Evolutionary conservation across 2,329 filamentous ascomycete genomes (phyloP).

Genomic region (Penicillium sp.): DNA sequence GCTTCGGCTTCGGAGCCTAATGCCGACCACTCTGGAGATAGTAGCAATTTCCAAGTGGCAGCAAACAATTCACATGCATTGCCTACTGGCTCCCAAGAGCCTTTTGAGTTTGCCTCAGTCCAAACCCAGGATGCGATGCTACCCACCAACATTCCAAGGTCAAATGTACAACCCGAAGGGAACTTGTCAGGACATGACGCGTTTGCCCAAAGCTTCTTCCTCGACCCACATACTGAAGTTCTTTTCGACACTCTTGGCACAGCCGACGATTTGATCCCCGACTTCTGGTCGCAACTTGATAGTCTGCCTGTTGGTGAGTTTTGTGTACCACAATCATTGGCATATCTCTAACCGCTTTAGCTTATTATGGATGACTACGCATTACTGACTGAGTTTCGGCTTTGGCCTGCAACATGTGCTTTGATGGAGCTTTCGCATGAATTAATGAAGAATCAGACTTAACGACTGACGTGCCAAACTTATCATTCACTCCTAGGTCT

Average conservation of each 20-base stretch:
- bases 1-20: background rate
- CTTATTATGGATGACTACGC: background rate
- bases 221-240: constrained; percentile 18
- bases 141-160: background rate
- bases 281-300: constrained; percentile 32
- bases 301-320: constrained; percentile 26
- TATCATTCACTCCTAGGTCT: too few relatives aligned
- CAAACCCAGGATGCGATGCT: background rate
- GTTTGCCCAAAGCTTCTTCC: background rate
- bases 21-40: background rate
- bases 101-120: background rate
- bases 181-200: background rate
- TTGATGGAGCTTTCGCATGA: background rate
- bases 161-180: background rate
- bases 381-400: background rate
- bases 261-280: constrained; percentile 23
- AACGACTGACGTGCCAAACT: too few relatives aligned
- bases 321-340: background rate
- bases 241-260: constrained; percentile 21
- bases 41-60: background rate
- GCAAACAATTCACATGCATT: background rate
- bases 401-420: background rate
- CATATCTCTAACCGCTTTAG: background rate
- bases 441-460: too few relatives aligned
- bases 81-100: background rate